Percentiles rank a stretch among this genome's conserved stretches.
Evolutionary conservation across 2,329 filamentous ascomycete species (phyloP).

Genomic region (Neopestalotiopsis sp.): DNA sequence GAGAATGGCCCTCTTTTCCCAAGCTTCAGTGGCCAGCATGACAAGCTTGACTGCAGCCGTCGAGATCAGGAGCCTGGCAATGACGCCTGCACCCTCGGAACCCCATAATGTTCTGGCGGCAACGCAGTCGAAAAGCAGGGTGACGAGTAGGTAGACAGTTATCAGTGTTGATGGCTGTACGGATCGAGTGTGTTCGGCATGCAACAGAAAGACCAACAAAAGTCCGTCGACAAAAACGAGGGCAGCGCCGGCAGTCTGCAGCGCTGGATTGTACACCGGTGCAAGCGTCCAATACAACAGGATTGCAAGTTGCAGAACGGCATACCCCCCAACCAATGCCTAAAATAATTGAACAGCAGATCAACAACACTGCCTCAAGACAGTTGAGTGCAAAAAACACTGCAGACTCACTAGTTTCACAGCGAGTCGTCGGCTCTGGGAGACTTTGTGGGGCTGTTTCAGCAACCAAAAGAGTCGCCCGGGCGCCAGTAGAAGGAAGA

Average conservation of each 20-base stretch:
- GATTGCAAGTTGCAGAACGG: not conserved
- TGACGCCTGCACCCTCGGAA: conserved; percentile 11
- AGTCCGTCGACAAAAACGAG: conserved; percentile 16
- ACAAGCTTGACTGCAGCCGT: conserved; percentile 29
- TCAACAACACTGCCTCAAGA: no score
- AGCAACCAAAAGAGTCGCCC: conserved; percentile 11
- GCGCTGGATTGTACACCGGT: not conserved
- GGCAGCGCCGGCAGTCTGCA: not conserved
- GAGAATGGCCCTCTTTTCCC: conserved; percentile 33
- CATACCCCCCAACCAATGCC: not conserved
- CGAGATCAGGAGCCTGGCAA: conserved; percentile 30
- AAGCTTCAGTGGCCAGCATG: conserved; percentile 28
- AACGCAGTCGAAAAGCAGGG: conserved; percentile 18
- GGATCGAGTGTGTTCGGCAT: conserved; percentile 19
- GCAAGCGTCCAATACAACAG: not conserved
- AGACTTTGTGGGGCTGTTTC: not conserved
- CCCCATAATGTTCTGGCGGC: conserved; percentile 18
- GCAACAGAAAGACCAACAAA: conserved; percentile 13
- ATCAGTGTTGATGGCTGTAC: conserved; percentile 20
- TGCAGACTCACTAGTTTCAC: conserved; percentile 9
- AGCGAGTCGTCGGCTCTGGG: not conserved
- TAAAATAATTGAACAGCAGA: not conserved
- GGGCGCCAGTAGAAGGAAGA: conserved; percentile 4
- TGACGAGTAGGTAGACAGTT: conserved; percentile 26
- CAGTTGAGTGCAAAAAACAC: no score